Evolutionary conservation across 495 filamentous ascomycete genomes (phyloP), one percentile per base, ranked within the genome.

Genomic region (Aspergillus incahuasiensis): DNA sequence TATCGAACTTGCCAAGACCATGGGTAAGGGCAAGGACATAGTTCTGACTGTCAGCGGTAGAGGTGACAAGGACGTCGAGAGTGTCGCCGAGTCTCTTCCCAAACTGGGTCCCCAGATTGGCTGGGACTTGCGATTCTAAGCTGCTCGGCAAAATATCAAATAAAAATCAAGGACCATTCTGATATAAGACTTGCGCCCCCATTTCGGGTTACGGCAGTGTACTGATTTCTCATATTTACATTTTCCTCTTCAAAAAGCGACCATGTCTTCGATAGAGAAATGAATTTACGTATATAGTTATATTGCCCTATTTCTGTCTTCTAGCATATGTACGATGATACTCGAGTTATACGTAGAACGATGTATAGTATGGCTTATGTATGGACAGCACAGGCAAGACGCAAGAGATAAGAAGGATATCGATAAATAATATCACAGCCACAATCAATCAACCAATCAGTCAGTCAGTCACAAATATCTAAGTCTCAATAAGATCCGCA

Each of bases 31-130:
- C 24, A 73, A 96, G 72, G 88, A 97, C 68, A 76, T 98, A 18
- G 92, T 98, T n/a, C 89, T 98, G 35, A 97, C 92, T 73, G 67
- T 98, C 24, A 90, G 86, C 63, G 94, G 94, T 15, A 79, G 94
- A 60, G 94, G 94, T 35, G 94, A 98, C 66, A 98, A 98, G 81
- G 94, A 98, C 70, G 94, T 98, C 38, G 91, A 97, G 83, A 95
- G 89, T 65, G 92, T 98, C 38, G 94, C 94, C 2, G 94, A 98
- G 56, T 90, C 95, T 72, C 74, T 98, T 61, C 94, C 94, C 20
- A 86, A 76, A 55, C 64, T 98, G 56, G 94, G 94, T 0, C 95
- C 95, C 8, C 72, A 86, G 76, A 97, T 98, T 69, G 90, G 90
- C 53, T 98, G 94, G 94, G 92, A 97, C 77, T 72, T 98, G 75